Conservation (phyloP, 768 basidiomycete species). For the Boletus reticulatus region DNA sequence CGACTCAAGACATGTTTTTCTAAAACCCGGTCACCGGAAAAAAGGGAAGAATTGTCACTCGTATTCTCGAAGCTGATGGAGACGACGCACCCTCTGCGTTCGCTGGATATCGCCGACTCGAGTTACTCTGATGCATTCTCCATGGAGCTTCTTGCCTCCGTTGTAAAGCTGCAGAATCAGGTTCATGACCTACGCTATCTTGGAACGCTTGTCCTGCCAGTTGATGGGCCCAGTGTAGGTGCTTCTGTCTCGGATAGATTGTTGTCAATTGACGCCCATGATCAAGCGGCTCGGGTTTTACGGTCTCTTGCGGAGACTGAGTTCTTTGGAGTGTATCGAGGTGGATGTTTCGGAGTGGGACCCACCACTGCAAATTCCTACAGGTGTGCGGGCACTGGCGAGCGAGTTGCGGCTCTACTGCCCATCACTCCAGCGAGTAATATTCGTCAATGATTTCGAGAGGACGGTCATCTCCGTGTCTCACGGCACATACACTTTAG, state of each 20-base stretch:
- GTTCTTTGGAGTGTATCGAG: slow-evolving; percentile 52
- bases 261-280: slow-evolving; percentile 3
- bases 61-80: slow-evolving; percentile 47
- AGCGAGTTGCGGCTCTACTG: slow-evolving; percentile 62
- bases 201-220: slow-evolving; percentile 62
- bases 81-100: slow-evolving; percentile 43
- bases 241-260: slow-evolving; percentile 12
- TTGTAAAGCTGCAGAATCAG: slow-evolving; percentile 36
- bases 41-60: slow-evolving; percentile 48
- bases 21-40: slow-evolving; percentile 43
- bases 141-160: slow-evolving; percentile 46
- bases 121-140: slow-evolving; percentile 54
- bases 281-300: slow-evolving; percentile 61
- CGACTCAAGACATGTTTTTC: slow-evolving; percentile 72
- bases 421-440: slow-evolving; percentile 45
- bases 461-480: slow-evolving; percentile 45
- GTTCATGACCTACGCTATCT: slow-evolving; percentile 51
- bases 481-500: slow-evolving; percentile 29
- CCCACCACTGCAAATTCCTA: slow-evolving; percentile 49
- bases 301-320: slow-evolving; percentile 53
- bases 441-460: slow-evolving; percentile 67
- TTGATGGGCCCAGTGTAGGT: slow-evolving; percentile 37
- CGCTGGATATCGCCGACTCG: slow-evolving; percentile 64
- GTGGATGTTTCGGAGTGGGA: slow-evolving; percentile 67
- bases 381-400: slow-evolving; percentile 56